Conservation (phyloP, 2,329 filamentous ascomycete species). For the Penicillium brevicompactum region DNA sequence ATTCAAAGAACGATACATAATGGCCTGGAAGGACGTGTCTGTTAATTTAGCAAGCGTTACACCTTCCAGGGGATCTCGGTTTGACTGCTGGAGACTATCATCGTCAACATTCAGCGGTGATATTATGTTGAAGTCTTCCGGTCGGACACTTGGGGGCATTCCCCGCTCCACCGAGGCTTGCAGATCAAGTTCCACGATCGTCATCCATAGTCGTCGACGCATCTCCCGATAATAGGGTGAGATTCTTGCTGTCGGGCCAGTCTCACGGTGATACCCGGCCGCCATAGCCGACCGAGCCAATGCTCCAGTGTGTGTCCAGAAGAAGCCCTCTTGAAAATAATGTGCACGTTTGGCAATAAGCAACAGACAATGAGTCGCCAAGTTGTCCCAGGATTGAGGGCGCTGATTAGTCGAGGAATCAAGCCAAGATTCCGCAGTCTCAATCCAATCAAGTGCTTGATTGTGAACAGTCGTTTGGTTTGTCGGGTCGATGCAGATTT, state of each 20-base stretch:
- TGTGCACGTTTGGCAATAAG: background rate
- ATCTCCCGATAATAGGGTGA: background rate
- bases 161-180: background rate
- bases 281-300: background rate
- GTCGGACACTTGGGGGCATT: background rate
- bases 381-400: background rate
- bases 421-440: background rate
- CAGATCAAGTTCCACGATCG: background rate
- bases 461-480: background rate
- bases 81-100: background rate
- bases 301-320: background rate
- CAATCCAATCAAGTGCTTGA: background rate
- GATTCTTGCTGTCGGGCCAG: background rate
- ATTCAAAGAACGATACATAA: background rate
- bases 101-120: background rate
- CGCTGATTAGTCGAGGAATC: background rate
- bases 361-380: background rate
- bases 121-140: background rate
- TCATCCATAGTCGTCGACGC: background rate
- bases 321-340: background rate
- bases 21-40: background rate
- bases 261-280: background rate
- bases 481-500: background rate
- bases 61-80: background rate
- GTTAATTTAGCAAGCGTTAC: background rate